Percentiles rank a stretch among this genome's conserved stretches.
Evolutionary conservation across 768 basidiomycete genomes (phyloP).

Genomic region (Auricularia sp.): DNA sequence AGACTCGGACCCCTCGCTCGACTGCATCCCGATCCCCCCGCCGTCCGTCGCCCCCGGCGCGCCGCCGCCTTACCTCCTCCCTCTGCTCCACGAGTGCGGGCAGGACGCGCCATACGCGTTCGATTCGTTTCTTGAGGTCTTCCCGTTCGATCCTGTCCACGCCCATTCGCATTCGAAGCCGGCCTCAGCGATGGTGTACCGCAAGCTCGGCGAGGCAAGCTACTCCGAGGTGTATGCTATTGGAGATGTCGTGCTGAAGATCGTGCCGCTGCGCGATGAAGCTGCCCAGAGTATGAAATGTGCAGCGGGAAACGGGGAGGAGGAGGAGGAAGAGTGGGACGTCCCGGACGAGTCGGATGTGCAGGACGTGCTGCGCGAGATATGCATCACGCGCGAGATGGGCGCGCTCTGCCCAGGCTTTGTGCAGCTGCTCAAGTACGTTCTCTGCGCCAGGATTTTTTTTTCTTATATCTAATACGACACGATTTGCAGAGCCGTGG

Average conservation of each 20-base stretch:
- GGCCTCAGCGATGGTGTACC: constrained; percentile 32
- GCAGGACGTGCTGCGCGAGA: constrained; percentile 69
- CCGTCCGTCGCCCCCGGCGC: background rate
- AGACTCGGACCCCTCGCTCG: background rate
- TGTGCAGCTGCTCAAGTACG: constrained; percentile 51
- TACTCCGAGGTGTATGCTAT: constrained; percentile 95
- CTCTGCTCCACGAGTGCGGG: constrained; percentile 60
- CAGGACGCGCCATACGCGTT: constrained; percentile 62
- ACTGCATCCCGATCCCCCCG: background rate
- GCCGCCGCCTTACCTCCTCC: constrained; percentile 43
- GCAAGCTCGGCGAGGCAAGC: constrained; percentile 91
- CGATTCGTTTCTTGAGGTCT: constrained; percentile 71
- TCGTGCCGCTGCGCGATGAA: constrained; percentile 66
- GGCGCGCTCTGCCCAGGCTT: constrained; percentile 71
- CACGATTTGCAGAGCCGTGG: constrained; percentile 47
- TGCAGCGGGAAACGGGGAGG: constrained; percentile 5
- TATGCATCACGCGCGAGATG: constrained; percentile 65
- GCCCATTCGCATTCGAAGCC: constrained; percentile 9
- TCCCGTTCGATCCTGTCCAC: constrained; percentile 57
- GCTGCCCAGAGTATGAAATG: constrained; percentile 2
- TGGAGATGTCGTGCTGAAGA: constrained; percentile 80
- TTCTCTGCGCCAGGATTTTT: background rate
- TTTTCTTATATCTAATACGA: background rate
- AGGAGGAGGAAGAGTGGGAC: constrained; percentile 28
- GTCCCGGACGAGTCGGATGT: constrained; percentile 63